phyloP scores from a whole-genome alignment of 2,329 filamentous ascomycete species.

The Salinomyces thailandicus region DNA sequence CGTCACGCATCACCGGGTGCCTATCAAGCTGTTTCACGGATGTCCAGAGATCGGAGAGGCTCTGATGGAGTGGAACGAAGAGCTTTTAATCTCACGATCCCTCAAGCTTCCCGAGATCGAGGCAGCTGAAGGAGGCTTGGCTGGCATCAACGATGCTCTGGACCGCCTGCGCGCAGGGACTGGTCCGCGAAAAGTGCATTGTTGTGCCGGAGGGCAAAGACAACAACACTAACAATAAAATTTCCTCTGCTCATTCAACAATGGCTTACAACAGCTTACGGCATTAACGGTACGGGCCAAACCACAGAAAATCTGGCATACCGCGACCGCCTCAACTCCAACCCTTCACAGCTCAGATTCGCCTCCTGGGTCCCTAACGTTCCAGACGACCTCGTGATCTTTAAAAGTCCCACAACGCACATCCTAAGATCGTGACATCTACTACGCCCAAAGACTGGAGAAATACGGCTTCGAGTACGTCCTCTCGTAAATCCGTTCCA shows the following conservation, averaged over 20 bases:
- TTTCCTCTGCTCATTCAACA: conserved; percentile 8
- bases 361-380: conserved; percentile 48
- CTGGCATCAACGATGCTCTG: conserved; percentile 56
- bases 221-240: conserved; percentile 9
- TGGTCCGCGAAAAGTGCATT: conserved; percentile 56
- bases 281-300: conserved; percentile 8
- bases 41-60: conserved; percentile 52
- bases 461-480: conserved; percentile 42
- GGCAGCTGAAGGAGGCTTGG: conserved; percentile 51
- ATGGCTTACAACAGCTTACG: conserved; percentile 1
- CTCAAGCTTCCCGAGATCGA: conserved; percentile 56
- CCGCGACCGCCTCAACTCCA: conserved; percentile 32
- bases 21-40: conserved; percentile 67
- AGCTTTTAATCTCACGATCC: conserved; percentile 44
- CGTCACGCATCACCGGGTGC: conserved; percentile 53
- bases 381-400: conserved; percentile 43
- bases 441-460: conserved; percentile 42
- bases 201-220: conserved; percentile 41
- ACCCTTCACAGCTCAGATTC: conserved; percentile 37
- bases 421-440: conserved; percentile 41
- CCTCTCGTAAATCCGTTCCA: conserved; percentile 44
- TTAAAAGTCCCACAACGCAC: conserved; percentile 43
- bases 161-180: conserved; percentile 56
- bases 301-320: conserved; percentile 19
- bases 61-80: conserved; percentile 57